Evolutionary conservation across 371 early-diverging fungal species (phyloP).

Genomic region (Mortierella sp.): DNA sequence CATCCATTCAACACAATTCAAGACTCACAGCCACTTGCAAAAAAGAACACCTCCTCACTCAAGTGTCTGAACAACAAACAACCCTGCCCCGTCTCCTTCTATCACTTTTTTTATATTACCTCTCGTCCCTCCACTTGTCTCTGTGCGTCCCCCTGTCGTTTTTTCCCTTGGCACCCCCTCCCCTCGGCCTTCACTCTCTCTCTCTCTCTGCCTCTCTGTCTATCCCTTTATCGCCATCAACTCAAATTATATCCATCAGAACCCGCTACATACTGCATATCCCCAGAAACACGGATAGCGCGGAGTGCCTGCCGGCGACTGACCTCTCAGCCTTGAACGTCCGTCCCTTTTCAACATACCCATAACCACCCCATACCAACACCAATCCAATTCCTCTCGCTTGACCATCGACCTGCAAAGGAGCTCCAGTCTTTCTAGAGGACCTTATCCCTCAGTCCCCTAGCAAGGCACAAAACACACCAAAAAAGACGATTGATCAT

Average conservation of each 20-base stretch:
- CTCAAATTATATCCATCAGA: neutral
- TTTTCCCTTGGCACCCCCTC: too few relatives aligned
- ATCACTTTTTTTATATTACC: too few relatives aligned
- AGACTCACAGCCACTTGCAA: too few relatives aligned
- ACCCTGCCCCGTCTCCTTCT: too few relatives aligned
- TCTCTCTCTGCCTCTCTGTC: neutral
- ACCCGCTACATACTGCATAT: neutral
- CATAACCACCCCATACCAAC: neutral
- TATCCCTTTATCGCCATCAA: neutral
- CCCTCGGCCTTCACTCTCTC: neutral
- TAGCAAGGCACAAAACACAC: too few relatives aligned
- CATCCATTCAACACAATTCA: too few relatives aligned
- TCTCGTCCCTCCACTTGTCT: too few relatives aligned
- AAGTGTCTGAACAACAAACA: too few relatives aligned
- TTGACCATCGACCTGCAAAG: neutral
- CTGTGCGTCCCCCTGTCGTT: too few relatives aligned
- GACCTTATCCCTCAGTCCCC: conserved; percentile 5
- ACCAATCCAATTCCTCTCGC: neutral
- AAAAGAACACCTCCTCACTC: too few relatives aligned
- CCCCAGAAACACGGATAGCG: neutral
- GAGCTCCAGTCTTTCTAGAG: neutral
- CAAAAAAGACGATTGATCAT: too few relatives aligned
- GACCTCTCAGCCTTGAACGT: conserved; percentile 7
- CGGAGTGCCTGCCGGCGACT: neutral
- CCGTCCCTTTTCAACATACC: neutral